Evolutionary conservation across 805 yeast genomes (phyloP).

Genomic region (Metschnikowia bowlesiae): DNA sequence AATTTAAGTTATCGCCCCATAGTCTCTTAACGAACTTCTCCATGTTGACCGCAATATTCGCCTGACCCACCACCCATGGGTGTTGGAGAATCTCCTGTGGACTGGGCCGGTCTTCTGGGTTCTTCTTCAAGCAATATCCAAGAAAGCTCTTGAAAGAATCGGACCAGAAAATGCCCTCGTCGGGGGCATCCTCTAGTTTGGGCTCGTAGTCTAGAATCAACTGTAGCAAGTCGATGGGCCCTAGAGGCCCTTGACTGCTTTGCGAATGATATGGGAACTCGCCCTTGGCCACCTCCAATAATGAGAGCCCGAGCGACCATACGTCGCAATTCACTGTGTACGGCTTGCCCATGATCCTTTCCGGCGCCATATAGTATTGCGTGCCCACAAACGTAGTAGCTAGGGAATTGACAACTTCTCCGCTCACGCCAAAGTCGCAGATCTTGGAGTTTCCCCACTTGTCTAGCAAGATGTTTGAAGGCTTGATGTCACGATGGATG

Average conservation of each 20-base stretch:
- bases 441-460: conserved; percentile 76
- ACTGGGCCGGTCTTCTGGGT: conserved; percentile 75
- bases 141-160: conserved; percentile 79
- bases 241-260: conserved; percentile 34
- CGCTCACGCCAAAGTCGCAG: conserved; percentile 97
- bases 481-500: conserved; percentile 94
- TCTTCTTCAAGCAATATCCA: conserved; percentile 74
- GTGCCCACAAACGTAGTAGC: conserved; percentile 98
- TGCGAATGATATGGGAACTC: conserved; percentile 62
- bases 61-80: conserved; percentile 88
- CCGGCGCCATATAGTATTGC: conserved; percentile 98
- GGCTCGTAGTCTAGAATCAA: conserved; percentile 83
- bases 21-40: conserved; percentile 73
- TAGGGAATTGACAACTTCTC: conserved; percentile 90
- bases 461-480: conserved; percentile 84
- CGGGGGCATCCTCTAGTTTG: conserved; percentile 69
- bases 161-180: conserved; percentile 74
- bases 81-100: conserved; percentile 92
- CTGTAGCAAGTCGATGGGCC: conserved; percentile 80
- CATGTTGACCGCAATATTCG: conserved; percentile 72
- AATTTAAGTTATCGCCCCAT: conserved; percentile 42
- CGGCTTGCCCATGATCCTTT: conserved; percentile 91
- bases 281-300: conserved; percentile 92
- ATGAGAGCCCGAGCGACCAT: conserved; percentile 92
- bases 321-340: conserved; percentile 94